Evolutionary conservation across 2,329 filamentous ascomycete genomes (phyloP).

Genomic region (Volutella citrinella): DNA sequence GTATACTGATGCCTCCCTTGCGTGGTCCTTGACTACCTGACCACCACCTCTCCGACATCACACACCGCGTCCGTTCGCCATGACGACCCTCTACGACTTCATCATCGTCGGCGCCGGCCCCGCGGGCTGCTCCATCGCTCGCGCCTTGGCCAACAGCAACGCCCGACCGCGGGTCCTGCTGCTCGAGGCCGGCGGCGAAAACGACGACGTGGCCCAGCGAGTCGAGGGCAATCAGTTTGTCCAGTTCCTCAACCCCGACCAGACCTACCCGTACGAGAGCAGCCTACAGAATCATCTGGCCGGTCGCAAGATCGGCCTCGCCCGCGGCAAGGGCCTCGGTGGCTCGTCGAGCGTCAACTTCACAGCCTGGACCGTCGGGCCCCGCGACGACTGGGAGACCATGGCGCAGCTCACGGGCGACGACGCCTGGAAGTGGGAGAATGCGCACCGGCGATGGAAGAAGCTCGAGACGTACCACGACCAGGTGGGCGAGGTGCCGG

Average conservation of each 20-base stretch:
- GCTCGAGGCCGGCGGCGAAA: slow-evolving; percentile 14
- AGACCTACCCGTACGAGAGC: slow-evolving; percentile 13
- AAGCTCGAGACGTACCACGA: neutral
- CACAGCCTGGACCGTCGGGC: neutral
- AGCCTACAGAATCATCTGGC: slow-evolving; percentile 9
- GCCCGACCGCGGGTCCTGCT: slow-evolving; percentile 10
- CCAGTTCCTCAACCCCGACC: slow-evolving; percentile 12
- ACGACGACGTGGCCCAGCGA: slow-evolving; percentile 9
- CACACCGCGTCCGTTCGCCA: too few species aligned
- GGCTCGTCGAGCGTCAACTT: slow-evolving; percentile 16
- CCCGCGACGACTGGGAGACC: slow-evolving; percentile 8
- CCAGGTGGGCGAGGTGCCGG: neutral
- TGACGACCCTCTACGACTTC: too few species aligned
- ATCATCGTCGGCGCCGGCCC: slow-evolving; percentile 16
- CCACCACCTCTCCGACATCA: too few species aligned
- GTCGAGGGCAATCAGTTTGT: slow-evolving; percentile 9
- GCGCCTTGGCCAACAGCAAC: slow-evolving; percentile 9
- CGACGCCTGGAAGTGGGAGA: slow-evolving; percentile 10
- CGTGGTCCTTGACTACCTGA: too few species aligned
- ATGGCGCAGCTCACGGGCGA: slow-evolving; percentile 12
- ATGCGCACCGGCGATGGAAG: slow-evolving; percentile 8
- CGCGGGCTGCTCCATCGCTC: slow-evolving; percentile 12
- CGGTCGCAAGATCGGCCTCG: slow-evolving; percentile 12
- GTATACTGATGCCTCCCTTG: too few species aligned
- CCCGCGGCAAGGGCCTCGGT: slow-evolving; percentile 13